Evolutionary conservation across 2,329 filamentous ascomycete species (phyloP).

Genomic region (Geosmithia morbida): DNA sequence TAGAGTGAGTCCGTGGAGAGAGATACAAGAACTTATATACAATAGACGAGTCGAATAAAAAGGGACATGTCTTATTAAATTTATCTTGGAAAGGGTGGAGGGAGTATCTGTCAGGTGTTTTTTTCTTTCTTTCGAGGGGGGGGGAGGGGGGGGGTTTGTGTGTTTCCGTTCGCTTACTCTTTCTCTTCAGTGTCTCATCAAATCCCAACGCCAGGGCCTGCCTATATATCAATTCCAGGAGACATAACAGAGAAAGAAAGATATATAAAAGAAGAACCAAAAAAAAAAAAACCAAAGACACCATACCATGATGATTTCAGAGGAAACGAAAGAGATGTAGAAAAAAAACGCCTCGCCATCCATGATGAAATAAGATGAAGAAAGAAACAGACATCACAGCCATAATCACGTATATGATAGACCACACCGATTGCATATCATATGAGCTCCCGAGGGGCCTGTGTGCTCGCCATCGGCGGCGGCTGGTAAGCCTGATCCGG

Average conservation of each 20-base stretch:
- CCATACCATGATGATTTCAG: background rate
- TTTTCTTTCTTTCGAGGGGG: too few species aligned
- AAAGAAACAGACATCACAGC: background rate
- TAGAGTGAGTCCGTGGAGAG: background rate
- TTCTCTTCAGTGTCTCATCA: too few species aligned
- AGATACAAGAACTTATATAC: too few species aligned
- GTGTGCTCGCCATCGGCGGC: conserved; percentile 5
- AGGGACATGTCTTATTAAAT: too few species aligned
- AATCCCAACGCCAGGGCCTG: background rate
- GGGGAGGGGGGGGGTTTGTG: too few species aligned
- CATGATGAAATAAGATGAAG: background rate
- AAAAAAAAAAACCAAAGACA: background rate
- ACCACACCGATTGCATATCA: conserved; percentile 4
- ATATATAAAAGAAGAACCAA: background rate
- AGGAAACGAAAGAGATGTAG: background rate
- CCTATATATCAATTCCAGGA: background rate
- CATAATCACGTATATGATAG: background rate
- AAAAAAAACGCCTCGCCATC: background rate
- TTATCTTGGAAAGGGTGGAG: too few species aligned
- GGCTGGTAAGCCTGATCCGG: background rate
- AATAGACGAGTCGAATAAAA: too few species aligned
- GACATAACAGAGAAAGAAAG: background rate
- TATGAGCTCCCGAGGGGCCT: conserved; percentile 17
- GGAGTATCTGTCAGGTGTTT: too few species aligned
- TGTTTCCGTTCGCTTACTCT: too few species aligned